A percentile compares a stretch with the other conserved stretches of the same genome.
phyloP scores from a whole-genome alignment of 2,329 filamentous ascomycete genomes.

The Phoma sp. region DNA sequence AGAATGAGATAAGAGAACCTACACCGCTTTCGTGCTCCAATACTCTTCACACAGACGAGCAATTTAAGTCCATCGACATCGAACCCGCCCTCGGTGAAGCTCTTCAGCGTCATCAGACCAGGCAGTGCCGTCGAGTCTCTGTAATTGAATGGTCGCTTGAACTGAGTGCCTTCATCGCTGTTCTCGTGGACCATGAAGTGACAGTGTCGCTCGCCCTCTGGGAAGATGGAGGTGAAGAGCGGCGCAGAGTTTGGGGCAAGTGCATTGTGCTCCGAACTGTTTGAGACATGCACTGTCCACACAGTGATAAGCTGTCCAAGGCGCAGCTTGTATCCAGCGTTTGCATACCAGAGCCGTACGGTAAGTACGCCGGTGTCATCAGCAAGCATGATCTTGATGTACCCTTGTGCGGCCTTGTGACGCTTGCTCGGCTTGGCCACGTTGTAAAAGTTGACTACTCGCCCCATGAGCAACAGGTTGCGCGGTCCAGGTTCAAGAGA shows the following conservation, averaged over 20 bases:
- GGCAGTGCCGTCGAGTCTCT: slow-evolving; percentile 47
- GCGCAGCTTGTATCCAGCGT: slow-evolving; percentile 52
- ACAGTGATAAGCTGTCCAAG: slow-evolving; percentile 64
- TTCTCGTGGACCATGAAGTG: slow-evolving; percentile 63
- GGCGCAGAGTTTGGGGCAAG: slow-evolving; percentile 55
- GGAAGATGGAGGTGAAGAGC: slow-evolving; percentile 64
- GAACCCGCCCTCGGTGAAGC: slow-evolving; percentile 62
- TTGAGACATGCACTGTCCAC: slow-evolving; percentile 65
- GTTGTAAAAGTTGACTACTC: slow-evolving; percentile 64
- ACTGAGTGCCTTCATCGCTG: slow-evolving; percentile 53
- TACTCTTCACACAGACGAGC: slow-evolving; percentile 65
- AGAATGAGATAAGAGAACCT: too few relatives aligned
- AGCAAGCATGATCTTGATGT: slow-evolving; percentile 62
- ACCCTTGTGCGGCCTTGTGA: slow-evolving; percentile 58
- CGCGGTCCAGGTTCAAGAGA: slow-evolving; percentile 59
- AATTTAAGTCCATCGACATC: slow-evolving; percentile 61
- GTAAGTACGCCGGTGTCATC: slow-evolving; percentile 64
- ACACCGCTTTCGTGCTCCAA: slow-evolving; percentile 62
- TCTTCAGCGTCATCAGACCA: slow-evolving; percentile 64
- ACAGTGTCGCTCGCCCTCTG: slow-evolving; percentile 62
- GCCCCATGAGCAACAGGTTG: slow-evolving; percentile 61
- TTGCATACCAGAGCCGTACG: slow-evolving; percentile 62
- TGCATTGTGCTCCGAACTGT: slow-evolving; percentile 51
- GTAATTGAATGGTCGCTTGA: slow-evolving; percentile 58
- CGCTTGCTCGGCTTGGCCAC: slow-evolving; percentile 52